Conservation (phyloP, 192 early-diverging fungal species). For the Phycomyces blakesleeanus region DNA sequence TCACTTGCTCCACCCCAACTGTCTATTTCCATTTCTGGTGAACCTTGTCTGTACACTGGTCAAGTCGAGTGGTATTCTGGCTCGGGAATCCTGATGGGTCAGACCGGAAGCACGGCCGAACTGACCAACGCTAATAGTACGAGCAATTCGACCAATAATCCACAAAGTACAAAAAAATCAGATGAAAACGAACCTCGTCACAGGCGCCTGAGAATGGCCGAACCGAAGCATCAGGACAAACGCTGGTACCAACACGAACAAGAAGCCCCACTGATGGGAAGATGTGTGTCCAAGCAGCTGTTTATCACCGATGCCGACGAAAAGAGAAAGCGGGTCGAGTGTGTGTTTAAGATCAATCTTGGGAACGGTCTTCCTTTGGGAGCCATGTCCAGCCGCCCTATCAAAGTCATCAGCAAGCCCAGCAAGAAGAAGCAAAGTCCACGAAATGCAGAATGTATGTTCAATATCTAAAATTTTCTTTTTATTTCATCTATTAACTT, state of each 20-base stretch:
- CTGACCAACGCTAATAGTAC: no score
- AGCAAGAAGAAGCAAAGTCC: constrained; percentile 84
- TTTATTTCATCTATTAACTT: not conserved
- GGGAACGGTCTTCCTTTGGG: constrained; percentile 58
- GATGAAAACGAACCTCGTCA: not conserved
- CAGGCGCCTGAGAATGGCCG: not conserved
- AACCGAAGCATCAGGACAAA: not conserved
- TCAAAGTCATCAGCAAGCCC: constrained; percentile 92
- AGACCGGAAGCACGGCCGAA: constrained; percentile 28
- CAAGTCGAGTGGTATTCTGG: constrained; percentile 46
- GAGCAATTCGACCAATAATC: no score
- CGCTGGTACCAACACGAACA: constrained; percentile 13
- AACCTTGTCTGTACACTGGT: constrained; percentile 29
- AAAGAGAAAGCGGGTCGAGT: constrained; percentile 73
- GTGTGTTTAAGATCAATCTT: constrained; percentile 67
- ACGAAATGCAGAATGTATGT: constrained; percentile 64
- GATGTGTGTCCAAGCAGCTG: constrained; percentile 74
- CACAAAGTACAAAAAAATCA: not conserved
- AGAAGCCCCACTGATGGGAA: constrained; percentile 12
- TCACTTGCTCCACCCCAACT: constrained; percentile 39
- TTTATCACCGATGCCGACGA: constrained; percentile 82
- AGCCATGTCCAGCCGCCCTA: constrained; percentile 70
- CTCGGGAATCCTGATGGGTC: constrained; percentile 40
- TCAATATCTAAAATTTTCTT: not conserved
- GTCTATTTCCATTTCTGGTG: constrained; percentile 51